Evolutionary conservation across 768 basidiomycete genomes (phyloP).

Genomic region (Boletales sp.): DNA sequence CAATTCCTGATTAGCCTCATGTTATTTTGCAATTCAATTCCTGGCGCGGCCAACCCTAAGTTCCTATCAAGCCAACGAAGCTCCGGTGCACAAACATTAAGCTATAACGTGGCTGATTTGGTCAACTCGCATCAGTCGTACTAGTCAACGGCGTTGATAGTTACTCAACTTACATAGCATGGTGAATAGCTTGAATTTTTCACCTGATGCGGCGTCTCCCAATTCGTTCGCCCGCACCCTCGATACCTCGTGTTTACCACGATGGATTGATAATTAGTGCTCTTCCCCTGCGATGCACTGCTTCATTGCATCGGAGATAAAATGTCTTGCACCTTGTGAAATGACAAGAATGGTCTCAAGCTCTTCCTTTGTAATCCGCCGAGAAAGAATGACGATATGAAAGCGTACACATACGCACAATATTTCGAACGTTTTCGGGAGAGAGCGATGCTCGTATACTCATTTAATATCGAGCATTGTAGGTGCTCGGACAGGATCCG

Average conservation of each 20-base stretch:
- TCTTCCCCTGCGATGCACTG: slow-evolving; percentile 22
- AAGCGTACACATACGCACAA: not conserved
- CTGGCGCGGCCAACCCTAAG: slow-evolving; percentile 13
- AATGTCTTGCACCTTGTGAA: slow-evolving; percentile 16
- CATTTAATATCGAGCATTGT: slow-evolving; percentile 7
- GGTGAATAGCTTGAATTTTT: slow-evolving; percentile 10
- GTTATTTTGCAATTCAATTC: slow-evolving; percentile 10
- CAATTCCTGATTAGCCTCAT: slow-evolving; percentile 18
- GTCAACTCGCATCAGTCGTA: slow-evolving; percentile 3
- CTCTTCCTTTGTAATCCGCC: slow-evolving; percentile 17
- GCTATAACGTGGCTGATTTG: slow-evolving; percentile 2
- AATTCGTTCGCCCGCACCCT: slow-evolving; percentile 15
- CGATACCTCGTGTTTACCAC: slow-evolving; percentile 31
- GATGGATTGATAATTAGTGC: slow-evolving; percentile 21
- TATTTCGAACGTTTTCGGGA: slow-evolving; percentile 2
- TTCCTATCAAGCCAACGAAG: slow-evolving; percentile 12
- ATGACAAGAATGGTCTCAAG: slow-evolving; percentile 12
- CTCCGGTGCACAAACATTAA: not conserved
- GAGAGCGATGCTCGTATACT: slow-evolving; percentile 6
- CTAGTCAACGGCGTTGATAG: slow-evolving; percentile 6
- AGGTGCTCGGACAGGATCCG: slow-evolving; percentile 9
- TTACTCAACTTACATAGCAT: slow-evolving; percentile 2
- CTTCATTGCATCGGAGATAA: slow-evolving; percentile 30
- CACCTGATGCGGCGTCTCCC: slow-evolving; percentile 5
- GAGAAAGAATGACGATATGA: slow-evolving; percentile 9